Conservation (phyloP, 768 basidiomycete genomes). For the Termitomyces sp. region DNA sequence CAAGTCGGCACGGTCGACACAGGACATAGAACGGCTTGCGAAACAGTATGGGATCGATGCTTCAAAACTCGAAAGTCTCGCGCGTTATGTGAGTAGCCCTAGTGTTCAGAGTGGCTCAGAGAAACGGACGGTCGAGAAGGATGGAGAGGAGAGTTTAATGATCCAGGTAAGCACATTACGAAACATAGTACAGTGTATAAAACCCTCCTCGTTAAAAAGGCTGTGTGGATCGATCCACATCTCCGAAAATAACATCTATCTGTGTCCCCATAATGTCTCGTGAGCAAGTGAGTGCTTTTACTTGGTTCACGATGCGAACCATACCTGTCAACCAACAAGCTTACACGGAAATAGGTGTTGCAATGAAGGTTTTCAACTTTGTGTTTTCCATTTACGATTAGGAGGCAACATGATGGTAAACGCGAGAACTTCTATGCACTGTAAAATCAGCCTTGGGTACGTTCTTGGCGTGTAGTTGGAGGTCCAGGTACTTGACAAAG, state of each 20-base stretch:
- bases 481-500: not conserved
- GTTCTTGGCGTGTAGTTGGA: not conserved
- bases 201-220: constrained; percentile 22
- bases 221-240: constrained; percentile 39
- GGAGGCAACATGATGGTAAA: not conserved
- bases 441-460: not conserved
- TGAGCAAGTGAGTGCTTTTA: too few relatives aligned
- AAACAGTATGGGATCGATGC: constrained; percentile 51
- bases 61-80: constrained; percentile 44
- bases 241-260: constrained; percentile 11
- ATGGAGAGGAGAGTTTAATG: constrained; percentile 50
- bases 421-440: not conserved
- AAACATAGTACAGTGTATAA: not conserved
- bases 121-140: constrained; percentile 38
- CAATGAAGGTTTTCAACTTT: too few relatives aligned
- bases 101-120: constrained; percentile 47
- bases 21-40: constrained; percentile 47
- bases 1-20: constrained; percentile 37
- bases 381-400: not conserved
- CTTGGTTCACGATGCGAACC: too few relatives aligned
- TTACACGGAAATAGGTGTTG: too few relatives aligned
- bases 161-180: constrained; percentile 37
- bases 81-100: constrained; percentile 58
- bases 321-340: too few relatives aligned
- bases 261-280: not conserved